phyloP scores from a whole-genome alignment of 805 yeast genomes.

The Saturnispora quitensis region DNA sequence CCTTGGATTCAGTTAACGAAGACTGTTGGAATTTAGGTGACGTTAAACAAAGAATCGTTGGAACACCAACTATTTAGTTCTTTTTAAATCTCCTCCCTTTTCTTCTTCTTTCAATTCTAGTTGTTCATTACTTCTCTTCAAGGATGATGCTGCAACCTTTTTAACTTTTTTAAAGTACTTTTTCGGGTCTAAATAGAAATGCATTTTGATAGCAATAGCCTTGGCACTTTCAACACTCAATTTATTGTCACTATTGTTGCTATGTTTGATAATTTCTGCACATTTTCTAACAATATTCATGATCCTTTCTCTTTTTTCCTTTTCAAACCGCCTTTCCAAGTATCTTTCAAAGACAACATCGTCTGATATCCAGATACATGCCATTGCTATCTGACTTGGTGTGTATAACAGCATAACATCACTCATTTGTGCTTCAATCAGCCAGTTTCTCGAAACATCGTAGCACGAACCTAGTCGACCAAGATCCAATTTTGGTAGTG shows the following conservation, averaged over 20 bases:
- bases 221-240: constrained; percentile 56
- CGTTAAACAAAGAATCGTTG: constrained; percentile 46
- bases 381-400: constrained; percentile 93
- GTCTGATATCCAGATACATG: constrained; percentile 66
- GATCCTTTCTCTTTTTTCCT: not conserved
- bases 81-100: not conserved
- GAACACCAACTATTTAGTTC: constrained; percentile 35
- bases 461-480: constrained; percentile 57
- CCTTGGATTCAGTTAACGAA: constrained; percentile 31
- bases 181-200: constrained; percentile 51
- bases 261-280: constrained; percentile 33
- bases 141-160: constrained; percentile 2
- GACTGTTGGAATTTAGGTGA: constrained; percentile 43
- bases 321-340: constrained; percentile 31
- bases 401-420: constrained; percentile 73
- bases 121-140: not conserved
- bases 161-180: constrained; percentile 15
- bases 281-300: constrained; percentile 41
- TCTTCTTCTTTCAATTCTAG: constrained; percentile 1
- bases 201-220: constrained; percentile 52
- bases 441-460: constrained; percentile 55
- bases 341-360: constrained; percentile 57
- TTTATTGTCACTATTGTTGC: constrained; percentile 23
- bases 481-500: constrained; percentile 47
- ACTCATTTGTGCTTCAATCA: constrained; percentile 36